Percentiles rank a stretch among this genome's conserved stretches.
Conservation (phyloP, 352 stramenopile species). For the Hyaloperonospora arabidopsidis region DNA sequence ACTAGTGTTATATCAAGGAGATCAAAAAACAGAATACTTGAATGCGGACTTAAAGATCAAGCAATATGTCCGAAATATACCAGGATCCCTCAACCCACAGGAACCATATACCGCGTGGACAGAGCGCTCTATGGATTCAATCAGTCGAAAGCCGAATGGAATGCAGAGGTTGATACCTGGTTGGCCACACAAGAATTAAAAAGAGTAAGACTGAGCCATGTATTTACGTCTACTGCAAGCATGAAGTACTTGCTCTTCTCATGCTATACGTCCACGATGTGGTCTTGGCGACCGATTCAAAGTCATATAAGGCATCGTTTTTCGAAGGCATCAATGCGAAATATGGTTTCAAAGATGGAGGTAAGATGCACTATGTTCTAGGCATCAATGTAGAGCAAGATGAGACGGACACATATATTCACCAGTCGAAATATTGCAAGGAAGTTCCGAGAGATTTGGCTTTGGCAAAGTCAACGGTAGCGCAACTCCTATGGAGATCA, state of each 20-base stretch:
- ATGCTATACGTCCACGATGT: conserved; percentile 22
- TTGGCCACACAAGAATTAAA: no score
- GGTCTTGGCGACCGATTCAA: conserved; percentile 11
- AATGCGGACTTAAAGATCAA: conserved; percentile 11
- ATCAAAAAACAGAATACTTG: conserved; percentile 14
- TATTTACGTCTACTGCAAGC: conserved; percentile 5
- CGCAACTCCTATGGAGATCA: no score
- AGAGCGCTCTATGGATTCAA: no score
- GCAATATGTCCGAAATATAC: conserved; percentile 8
- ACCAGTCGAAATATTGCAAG: no score
- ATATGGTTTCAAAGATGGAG: conserved; percentile 16
- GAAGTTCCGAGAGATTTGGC: no score
- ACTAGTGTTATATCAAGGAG: conserved; percentile 9
- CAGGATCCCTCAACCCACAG: not conserved
- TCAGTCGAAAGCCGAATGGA: no score
- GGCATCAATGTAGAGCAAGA: conserved; percentile 12
- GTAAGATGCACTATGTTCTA: not conserved
- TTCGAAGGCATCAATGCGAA: not conserved
- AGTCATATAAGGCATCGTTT: conserved; percentile 17
- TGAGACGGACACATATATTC: no score
- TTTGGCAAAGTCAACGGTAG: no score
- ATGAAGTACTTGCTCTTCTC: conserved; percentile 10
- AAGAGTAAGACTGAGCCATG: not conserved
- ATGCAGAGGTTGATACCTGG: no score
- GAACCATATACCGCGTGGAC: no score